Conservation (phyloP, 208 protist species). For the Crithidia fasciculata region DNA sequence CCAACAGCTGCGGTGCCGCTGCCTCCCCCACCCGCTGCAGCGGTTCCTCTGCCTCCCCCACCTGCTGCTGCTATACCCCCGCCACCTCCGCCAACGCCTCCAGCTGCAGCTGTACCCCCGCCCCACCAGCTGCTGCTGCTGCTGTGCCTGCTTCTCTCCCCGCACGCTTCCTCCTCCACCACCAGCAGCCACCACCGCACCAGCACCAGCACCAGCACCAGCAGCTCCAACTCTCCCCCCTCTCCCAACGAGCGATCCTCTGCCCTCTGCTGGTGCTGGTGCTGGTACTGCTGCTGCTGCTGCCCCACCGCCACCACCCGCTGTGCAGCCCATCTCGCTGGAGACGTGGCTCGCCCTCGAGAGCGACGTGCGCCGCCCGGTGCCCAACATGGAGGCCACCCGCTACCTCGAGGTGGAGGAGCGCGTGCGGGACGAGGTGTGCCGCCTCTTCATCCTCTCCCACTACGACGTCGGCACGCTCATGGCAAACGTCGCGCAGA, state of each 20-base stretch:
- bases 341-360: conserved; percentile 53
- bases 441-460: conserved; percentile 74
- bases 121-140: conserved; percentile 26
- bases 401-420: conserved; percentile 81
- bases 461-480: conserved; percentile 75
- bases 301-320: conserved; percentile 16
- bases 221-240: conserved; percentile 21
- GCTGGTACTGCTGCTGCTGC: conserved; percentile 26
- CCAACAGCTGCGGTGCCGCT: not conserved
- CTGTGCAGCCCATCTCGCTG: conserved; percentile 44
- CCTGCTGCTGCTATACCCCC: conserved; percentile 15
- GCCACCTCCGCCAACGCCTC: conserved; percentile 19
- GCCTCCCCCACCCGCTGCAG: not conserved
- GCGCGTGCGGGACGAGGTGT: conserved; percentile 69
- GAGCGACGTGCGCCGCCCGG: conserved; percentile 36
- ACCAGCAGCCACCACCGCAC: conserved; percentile 21
- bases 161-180: conserved; percentile 21
- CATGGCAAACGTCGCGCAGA: conserved; percentile 63
- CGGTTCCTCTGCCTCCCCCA: conserved; percentile 11
- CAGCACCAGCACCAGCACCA: conserved; percentile 27
- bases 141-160: conserved; percentile 21
- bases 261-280: conserved; percentile 18
- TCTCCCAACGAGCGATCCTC: conserved; percentile 12
- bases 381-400: conserved; percentile 55
- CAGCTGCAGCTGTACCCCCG: conserved; percentile 20